Conservation (phyloP, 2,329 filamentous ascomycete species). For the Colletotrichum camelliae region DNA sequence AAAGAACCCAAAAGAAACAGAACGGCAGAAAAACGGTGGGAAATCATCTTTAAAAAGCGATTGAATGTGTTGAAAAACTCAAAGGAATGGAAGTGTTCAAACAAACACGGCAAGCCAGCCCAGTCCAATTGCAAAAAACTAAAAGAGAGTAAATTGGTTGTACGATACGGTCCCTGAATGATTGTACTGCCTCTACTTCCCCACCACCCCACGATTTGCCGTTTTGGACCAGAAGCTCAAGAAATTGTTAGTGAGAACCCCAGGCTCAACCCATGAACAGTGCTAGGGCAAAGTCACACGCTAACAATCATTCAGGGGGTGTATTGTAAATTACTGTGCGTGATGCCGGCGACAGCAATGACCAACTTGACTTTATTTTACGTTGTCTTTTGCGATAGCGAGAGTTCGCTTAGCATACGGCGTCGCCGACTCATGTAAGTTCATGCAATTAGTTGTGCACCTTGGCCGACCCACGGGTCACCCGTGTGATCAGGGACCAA, state of each 20-base stretch:
- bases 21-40: not conserved
- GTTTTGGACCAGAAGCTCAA: no score
- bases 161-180: no score
- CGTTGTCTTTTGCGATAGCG: not conserved
- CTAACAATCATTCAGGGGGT: no score
- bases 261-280: no score
- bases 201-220: no score
- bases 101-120: not conserved
- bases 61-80: not conserved
- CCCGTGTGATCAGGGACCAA: not conserved
- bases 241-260: no score
- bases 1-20: not conserved
- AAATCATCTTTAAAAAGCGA: not conserved
- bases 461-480: not conserved
- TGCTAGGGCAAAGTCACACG: no score
- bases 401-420: not conserved
- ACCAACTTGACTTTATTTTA: not conserved
- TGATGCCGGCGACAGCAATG: not conserved
- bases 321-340: not conserved
- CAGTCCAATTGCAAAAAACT: not conserved
- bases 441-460: not conserved
- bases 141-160: not conserved
- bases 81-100: no score
- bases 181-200: no score
- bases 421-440: not conserved